Evolutionary conservation across 106 monocot species (phyloP).

Genomic region (Dactylorhiza incarnata): DNA sequence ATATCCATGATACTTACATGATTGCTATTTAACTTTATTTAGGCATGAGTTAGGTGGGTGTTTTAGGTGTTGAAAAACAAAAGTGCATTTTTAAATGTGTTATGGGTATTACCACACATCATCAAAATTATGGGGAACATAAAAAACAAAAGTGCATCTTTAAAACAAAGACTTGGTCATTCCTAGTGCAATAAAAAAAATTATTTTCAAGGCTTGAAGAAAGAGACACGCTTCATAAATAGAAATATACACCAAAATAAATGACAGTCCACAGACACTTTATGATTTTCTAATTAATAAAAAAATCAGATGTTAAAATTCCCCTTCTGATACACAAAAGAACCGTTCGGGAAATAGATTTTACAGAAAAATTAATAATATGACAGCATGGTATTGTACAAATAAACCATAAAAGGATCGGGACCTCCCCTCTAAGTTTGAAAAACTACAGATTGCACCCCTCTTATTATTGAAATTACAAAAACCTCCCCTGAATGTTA

Average conservation of each 20-base stretch:
- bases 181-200: background rate
- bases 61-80: too few relatives aligned
- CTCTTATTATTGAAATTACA: too few relatives aligned
- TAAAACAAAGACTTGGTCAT: background rate
- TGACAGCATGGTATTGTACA: background rate
- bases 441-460: too few relatives aligned
- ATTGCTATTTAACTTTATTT: too few relatives aligned
- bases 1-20: too few relatives aligned
- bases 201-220: background rate
- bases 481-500: too few relatives aligned
- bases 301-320: background rate
- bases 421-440: too few relatives aligned
- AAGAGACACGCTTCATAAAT: background rate
- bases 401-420: background rate
- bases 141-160: background rate
- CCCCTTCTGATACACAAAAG: background rate
- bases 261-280: background rate
- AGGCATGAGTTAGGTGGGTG: too few relatives aligned
- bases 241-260: background rate
- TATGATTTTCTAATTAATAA: background rate
- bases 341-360: background rate
- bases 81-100: too few relatives aligned
- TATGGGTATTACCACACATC: background rate
- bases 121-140: background rate
- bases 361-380: background rate